Evolutionary conservation across 2,329 filamentous ascomycete genomes (phyloP).

Genomic region (Apiospora aurea): DNA sequence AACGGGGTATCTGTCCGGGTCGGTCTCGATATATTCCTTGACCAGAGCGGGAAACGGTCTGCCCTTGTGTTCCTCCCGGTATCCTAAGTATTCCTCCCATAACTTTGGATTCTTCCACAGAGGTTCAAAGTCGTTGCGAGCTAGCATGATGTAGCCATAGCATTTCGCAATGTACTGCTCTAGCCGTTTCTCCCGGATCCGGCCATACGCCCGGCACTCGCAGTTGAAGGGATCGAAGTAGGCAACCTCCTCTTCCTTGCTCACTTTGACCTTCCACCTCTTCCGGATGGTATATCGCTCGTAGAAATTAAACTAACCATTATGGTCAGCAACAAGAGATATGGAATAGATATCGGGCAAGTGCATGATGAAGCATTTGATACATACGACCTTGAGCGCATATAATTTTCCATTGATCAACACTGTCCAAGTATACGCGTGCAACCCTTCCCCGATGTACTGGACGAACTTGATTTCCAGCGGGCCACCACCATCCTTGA

Average conservation of each 20-base stretch:
- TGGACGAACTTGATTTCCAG: background rate
- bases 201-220: background rate
- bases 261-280: background rate
- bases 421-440: slow-evolving; percentile 17
- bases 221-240: background rate
- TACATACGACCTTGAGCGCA: slow-evolving; percentile 23
- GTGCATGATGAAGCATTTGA: no score
- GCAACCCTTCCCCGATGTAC: background rate
- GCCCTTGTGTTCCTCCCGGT: background rate
- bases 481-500: background rate
- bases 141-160: slow-evolving; percentile 5
- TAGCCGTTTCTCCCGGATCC: background rate
- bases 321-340: no score
- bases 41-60: background rate
- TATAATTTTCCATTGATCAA: slow-evolving; percentile 22
- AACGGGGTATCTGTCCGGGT: background rate
- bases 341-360: no score
- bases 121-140: background rate
- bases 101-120: background rate
- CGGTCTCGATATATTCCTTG: background rate
- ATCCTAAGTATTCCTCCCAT: background rate
- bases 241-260: background rate
- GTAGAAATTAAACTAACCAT: background rate
- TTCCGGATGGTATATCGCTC: no score
- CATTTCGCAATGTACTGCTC: background rate